Percentiles rank a stretch among this genome's conserved stretches.
Conservation (phyloP, 73 alveolate species). For the Halteria grandinella region DNA sequence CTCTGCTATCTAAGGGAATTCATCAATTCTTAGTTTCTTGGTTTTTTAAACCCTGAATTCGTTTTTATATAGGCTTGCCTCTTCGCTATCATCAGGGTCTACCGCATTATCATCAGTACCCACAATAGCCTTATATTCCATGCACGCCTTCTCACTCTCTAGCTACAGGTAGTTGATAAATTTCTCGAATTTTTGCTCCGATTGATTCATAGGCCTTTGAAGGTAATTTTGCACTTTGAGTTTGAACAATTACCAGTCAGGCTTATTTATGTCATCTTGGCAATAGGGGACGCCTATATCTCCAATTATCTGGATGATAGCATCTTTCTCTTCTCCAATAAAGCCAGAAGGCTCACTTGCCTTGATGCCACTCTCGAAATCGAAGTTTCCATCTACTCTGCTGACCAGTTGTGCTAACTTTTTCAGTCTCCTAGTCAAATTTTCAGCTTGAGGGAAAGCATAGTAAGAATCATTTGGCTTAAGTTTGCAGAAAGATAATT, state of each 20-base stretch:
- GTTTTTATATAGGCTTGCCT: neutral
- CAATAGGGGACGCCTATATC: conserved; percentile 93
- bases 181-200: conserved; percentile 62
- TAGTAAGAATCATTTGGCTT: conserved; percentile 69
- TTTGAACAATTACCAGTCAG: conserved; percentile 75
- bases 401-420: conserved; percentile 83
- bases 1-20: neutral
- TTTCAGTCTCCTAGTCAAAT: conserved; percentile 93
- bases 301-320: conserved; percentile 72
- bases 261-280: conserved; percentile 79
- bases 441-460: conserved; percentile 83
- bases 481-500: conserved; percentile 78
- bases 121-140: conserved; percentile 23
- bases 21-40: conserved; percentile 4
- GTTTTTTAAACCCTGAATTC: neutral
- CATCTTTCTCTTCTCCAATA: conserved; percentile 84
- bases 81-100: conserved; percentile 25
- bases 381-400: conserved; percentile 71
- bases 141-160: conserved; percentile 57
- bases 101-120: conserved; percentile 10
- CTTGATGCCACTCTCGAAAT: conserved; percentile 74
- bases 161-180: conserved; percentile 35
- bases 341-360: conserved; percentile 84
- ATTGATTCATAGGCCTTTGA: neutral
- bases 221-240: neutral